Evolutionary conservation across 176 grass and related monocot species (phyloP), one percentile per base, ranked within the genome.

Genomic region (Triticum aestivum): DNA sequence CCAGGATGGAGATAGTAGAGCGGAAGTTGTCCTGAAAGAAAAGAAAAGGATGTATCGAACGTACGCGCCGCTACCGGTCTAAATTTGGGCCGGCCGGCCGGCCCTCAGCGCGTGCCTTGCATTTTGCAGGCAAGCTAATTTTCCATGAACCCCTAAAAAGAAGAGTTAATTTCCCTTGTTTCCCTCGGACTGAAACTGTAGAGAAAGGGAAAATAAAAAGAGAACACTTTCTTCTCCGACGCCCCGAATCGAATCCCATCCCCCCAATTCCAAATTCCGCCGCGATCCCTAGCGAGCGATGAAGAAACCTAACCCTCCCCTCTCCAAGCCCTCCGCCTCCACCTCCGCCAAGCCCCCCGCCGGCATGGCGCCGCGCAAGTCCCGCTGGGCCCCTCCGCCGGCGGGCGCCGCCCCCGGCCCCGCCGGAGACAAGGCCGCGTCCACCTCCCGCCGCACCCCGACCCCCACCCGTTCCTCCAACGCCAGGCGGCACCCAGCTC

Each of bases 291-390:
- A 30, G 58, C 73, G 41, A 33, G 24, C 78, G 35, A 95, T 95
- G 93, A 95, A 87, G 87, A 92, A 84, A 91, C 83, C 93, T 86
- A 95, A 88, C n/a, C 80, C 65, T 73, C 83, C 73, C 79, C 83
- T 75, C 56, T 18, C 65, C 52, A 67, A 30, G 44, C 23, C 63
- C 9, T 51, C 82, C 17, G 39, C 39, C 37, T 38, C 37, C 37
- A 34, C 85, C 38, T 73, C 47, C 24, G 45, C 64, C 65, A 90
- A 87, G 38, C 45, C 82, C 42, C 4, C 72, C 33, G 69, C 84
- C 8, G 61, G 67, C 41, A 84, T 68, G 85, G 68, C 87, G 5
- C 4, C 65, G 44, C 87, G 88, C 58, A 89, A 86, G 69, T 86
- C 83, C 1, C 90, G 79, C 37, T 87, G 87, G 51, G 79, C 72